Evolutionary conservation across 2,329 filamentous ascomycete genomes (phyloP).

Genomic region (Aspergillus clavatus): DNA sequence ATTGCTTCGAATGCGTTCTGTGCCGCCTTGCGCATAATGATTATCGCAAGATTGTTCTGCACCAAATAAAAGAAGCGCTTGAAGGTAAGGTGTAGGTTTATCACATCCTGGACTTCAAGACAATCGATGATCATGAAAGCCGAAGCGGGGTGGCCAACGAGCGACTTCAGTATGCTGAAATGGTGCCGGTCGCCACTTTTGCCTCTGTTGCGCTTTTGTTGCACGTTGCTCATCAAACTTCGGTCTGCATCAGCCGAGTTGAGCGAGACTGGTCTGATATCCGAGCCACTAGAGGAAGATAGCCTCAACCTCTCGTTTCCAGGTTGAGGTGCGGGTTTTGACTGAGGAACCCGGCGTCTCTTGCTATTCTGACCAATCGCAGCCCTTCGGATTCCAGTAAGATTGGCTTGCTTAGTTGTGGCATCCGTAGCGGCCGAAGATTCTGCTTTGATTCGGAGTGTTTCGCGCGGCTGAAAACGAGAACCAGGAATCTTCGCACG

Average conservation of each 20-base stretch:
- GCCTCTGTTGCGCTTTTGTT: not conserved
- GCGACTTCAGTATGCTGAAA: conserved; percentile 11
- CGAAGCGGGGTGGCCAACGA: conserved; percentile 42
- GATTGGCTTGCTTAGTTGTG: not conserved
- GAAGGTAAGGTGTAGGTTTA: conserved; percentile 62
- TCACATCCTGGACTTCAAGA: conserved; percentile 52
- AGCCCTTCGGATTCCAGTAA: not conserved
- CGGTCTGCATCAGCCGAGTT: not conserved
- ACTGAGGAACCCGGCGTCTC: not conserved
- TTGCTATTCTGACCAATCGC: not conserved
- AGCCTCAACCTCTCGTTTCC: not conserved
- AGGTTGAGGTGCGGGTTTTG: not conserved
- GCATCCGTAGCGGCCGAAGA: not conserved
- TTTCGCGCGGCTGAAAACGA: not conserved
- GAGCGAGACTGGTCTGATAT: not conserved
- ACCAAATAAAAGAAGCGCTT: conserved; percentile 58
- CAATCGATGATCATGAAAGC: conserved; percentile 52
- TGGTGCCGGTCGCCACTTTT: not conserved
- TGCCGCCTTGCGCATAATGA: conserved; percentile 53
- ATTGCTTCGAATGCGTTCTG: conserved; percentile 53
- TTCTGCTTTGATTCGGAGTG: not conserved
- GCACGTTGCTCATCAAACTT: not conserved
- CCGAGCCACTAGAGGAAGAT: not conserved
- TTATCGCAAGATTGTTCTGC: conserved; percentile 55
- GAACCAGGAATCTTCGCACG: not conserved